Conservation (phyloP, 768 basidiomycete species). For the Exidia glandulosa region DNA sequence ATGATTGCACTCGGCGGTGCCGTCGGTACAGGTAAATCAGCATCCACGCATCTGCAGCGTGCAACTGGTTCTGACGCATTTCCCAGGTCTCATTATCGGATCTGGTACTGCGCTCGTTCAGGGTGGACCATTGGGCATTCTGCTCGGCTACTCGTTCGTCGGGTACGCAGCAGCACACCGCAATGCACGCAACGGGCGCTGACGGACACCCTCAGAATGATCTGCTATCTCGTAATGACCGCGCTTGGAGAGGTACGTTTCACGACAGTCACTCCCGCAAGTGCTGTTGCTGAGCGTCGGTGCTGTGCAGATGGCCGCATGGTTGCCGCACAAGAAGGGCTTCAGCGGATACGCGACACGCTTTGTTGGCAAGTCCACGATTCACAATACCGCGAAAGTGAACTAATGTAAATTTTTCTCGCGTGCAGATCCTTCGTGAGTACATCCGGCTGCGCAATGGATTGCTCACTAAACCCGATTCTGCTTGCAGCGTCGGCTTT, state of each 20-base stretch:
- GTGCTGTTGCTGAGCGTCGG: background rate
- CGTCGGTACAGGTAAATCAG: background rate
- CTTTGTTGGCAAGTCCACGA: slow-evolving; percentile 25
- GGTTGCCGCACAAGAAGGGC: slow-evolving; percentile 15
- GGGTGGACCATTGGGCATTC: slow-evolving; percentile 22
- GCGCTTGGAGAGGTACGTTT: slow-evolving; percentile 29
- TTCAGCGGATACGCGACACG: slow-evolving; percentile 48
- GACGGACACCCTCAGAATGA: background rate
- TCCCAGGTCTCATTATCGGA: slow-evolving; percentile 5
- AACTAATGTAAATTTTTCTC: too few relatives aligned
- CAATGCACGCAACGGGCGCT: background rate
- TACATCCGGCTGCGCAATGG: background rate
- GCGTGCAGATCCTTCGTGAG: slow-evolving; percentile 45
- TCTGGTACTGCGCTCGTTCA: slow-evolving; percentile 47
- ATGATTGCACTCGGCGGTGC: slow-evolving; percentile 33
- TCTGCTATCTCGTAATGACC: slow-evolving; percentile 38
- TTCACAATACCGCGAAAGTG: too few relatives aligned
- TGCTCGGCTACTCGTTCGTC: slow-evolving; percentile 34
- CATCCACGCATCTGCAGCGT: background rate
- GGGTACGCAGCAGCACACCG: slow-evolving; percentile 22
- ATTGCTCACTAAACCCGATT: background rate
- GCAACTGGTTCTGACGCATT: background rate
- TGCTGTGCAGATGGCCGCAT: slow-evolving; percentile 49
- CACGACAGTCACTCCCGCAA: slow-evolving; percentile 8
- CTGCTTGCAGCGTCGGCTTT: slow-evolving; percentile 34